Conservation (phyloP, 176 grass and related monocot species). For the Phragmites australis region DNA sequence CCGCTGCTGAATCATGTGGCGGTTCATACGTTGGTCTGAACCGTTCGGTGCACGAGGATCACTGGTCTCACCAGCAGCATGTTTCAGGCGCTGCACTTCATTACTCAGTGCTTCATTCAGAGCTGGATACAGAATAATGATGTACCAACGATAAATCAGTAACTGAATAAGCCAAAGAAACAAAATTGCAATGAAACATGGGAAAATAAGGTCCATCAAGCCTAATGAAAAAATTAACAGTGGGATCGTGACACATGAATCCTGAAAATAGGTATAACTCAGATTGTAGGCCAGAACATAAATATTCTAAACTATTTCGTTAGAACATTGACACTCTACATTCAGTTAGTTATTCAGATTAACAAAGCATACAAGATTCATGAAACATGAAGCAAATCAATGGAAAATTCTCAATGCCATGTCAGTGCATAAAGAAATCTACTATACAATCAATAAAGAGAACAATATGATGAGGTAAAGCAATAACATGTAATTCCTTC, state of each 20-base stretch:
- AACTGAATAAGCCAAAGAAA: background rate
- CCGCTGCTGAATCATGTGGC: constrained; percentile 63
- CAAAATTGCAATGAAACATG: background rate
- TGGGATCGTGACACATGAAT: background rate
- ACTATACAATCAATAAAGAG: background rate
- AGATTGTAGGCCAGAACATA: background rate
- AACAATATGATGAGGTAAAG: background rate
- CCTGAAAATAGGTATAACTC: background rate
- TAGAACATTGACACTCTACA: background rate
- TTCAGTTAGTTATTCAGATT: background rate
- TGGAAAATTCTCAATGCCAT: background rate
- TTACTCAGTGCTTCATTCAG: constrained; percentile 65
- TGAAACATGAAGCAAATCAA: background rate
- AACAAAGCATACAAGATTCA: background rate
- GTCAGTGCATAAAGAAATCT: background rate
- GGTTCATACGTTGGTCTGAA: constrained; percentile 47
- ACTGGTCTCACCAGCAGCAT: constrained; percentile 49
- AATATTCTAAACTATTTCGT: constrained; percentile 17
- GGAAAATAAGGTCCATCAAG: background rate
- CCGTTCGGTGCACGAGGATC: constrained; percentile 34
- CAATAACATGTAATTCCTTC: background rate
- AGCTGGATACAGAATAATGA: constrained; percentile 52
- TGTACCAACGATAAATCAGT: constrained; percentile 13
- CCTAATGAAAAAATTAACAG: background rate
- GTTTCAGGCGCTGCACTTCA: constrained; percentile 62